A percentile compares a stretch with the other conserved stretches of the same genome.
Conservation (phyloP, 1,284 basidiomycete species). For the Neonothopanus nambi region DNA sequence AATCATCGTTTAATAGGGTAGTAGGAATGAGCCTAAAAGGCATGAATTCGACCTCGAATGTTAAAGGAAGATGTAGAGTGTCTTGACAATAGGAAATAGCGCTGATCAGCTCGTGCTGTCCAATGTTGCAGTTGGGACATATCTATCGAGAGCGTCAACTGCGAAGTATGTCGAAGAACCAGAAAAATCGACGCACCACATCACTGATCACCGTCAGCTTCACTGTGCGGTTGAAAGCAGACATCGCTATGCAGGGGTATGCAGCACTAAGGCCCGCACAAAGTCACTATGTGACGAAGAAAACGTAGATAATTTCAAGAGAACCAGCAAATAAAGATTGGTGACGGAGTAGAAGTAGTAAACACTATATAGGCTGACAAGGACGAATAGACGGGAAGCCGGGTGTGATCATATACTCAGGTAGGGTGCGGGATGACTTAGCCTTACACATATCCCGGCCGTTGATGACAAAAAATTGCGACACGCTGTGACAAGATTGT, state of each 20-base stretch:
- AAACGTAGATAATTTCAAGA: not conserved
- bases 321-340: not conserved
- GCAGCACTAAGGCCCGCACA: not conserved
- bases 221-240: slow-evolving; percentile 43
- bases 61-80: slow-evolving; percentile 59
- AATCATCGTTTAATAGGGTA: slow-evolving; percentile 44
- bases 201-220: slow-evolving; percentile 73
- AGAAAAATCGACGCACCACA: slow-evolving; percentile 48
- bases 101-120: slow-evolving; percentile 67
- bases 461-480: slow-evolving; percentile 8
- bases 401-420: not conserved
- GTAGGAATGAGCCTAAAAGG: slow-evolving; percentile 67
- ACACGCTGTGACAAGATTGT: not conserved
- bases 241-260: slow-evolving; percentile 35
- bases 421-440: no score
- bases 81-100: slow-evolving; percentile 64
- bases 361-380: not conserved
- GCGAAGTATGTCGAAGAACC: slow-evolving; percentile 14
- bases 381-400: not conserved
- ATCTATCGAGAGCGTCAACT: slow-evolving; percentile 38
- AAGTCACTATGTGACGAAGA: not conserved
- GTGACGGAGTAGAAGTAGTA: slow-evolving; percentile 1
- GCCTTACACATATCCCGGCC: no score
- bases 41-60: slow-evolving; percentile 73
- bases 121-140: slow-evolving; percentile 76